These are phyloP conservation scores for Hemileccinum impolitum DNA, from an alignment of 768 basidiomycete species.

Conservation along the genomic window DNA sequence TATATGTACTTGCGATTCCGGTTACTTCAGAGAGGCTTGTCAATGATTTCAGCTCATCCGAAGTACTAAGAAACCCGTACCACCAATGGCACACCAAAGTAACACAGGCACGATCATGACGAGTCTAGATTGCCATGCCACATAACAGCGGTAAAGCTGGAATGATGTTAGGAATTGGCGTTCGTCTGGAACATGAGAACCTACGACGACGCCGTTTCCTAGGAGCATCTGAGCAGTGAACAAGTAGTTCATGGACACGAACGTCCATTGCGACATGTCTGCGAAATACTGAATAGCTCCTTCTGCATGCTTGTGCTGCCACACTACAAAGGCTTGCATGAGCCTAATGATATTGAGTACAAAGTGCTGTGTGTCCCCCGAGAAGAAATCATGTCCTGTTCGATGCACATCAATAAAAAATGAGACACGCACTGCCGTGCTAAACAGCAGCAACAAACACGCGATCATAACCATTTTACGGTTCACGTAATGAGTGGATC, in stretches of 20 bases:
- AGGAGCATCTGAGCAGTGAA: constrained; percentile 27
- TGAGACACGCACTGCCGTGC: constrained; percentile 25
- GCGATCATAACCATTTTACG: constrained; percentile 20
- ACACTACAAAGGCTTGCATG: constrained; percentile 25
- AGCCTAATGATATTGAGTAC: constrained; percentile 23
- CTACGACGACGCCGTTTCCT: constrained; percentile 30
- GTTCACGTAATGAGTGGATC: constrained; percentile 12
- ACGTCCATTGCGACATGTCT: constrained; percentile 25
- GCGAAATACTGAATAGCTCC: constrained; percentile 26
- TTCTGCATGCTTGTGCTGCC: constrained; percentile 14
- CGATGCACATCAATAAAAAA: neutral
- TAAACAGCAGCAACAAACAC: constrained; percentile 27
- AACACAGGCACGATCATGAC: constrained; percentile 28
- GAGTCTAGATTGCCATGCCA: constrained; percentile 30
- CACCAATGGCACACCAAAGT: constrained; percentile 26
- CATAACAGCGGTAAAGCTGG: constrained; percentile 30
- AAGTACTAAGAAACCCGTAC: constrained; percentile 12
- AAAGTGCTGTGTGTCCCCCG: constrained; percentile 21
- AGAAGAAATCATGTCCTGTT: neutral
- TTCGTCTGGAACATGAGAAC: neutral
- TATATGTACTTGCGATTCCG: constrained; percentile 16
- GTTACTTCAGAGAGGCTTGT: constrained; percentile 12
- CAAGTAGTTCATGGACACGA: constrained; percentile 25
- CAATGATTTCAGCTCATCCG: neutral
- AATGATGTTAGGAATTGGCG: neutral